Evolutionary conservation across 306 rosid genomes (phyloP).

Genomic region (Hippophae gyantsensis): DNA sequence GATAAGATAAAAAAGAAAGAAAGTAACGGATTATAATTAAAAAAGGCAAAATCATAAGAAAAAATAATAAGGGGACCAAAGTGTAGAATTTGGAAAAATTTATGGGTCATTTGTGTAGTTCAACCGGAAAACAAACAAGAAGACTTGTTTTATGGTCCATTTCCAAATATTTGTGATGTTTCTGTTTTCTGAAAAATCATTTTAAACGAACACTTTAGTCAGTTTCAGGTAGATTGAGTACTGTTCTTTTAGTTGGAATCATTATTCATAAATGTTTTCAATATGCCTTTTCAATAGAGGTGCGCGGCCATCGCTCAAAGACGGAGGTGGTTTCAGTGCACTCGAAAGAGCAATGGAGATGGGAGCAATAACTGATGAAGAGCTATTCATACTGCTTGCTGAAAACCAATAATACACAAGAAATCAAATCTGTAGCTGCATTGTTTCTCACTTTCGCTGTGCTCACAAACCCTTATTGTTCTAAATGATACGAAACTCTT

Average conservation of each 20-base stretch:
- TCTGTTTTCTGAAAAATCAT: too few species aligned
- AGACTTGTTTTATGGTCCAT: too few species aligned
- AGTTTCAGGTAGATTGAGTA: too few species aligned
- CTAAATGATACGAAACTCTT: not conserved
- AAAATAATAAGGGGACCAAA: too few species aligned
- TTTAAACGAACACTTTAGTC: too few species aligned
- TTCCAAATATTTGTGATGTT: too few species aligned
- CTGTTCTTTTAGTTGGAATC: not conserved
- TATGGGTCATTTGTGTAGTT: too few species aligned
- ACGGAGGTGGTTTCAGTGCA: slow-evolving; percentile 62
- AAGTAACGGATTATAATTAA: too few species aligned
- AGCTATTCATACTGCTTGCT: slow-evolving; percentile 67
- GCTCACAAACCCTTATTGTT: not conserved
- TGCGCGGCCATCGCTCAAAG: slow-evolving; percentile 64
- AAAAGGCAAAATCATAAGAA: too few species aligned
- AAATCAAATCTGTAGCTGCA: not conserved
- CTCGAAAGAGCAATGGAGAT: slow-evolving; percentile 94
- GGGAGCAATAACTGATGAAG: slow-evolving; percentile 94
- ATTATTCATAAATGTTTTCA: slow-evolving; percentile 8
- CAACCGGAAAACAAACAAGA: too few species aligned
- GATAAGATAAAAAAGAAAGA: too few species aligned
- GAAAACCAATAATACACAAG: slow-evolving; percentile 29
- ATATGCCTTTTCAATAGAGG: slow-evolving; percentile 50
- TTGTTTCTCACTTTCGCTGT: not conserved
- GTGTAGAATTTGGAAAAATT: too few species aligned